Evolutionary conservation across 2,329 filamentous ascomycete genomes (phyloP), one percentile per base, ranked within the genome.

Genomic region (Pseudogymnoascus sp.): DNA sequence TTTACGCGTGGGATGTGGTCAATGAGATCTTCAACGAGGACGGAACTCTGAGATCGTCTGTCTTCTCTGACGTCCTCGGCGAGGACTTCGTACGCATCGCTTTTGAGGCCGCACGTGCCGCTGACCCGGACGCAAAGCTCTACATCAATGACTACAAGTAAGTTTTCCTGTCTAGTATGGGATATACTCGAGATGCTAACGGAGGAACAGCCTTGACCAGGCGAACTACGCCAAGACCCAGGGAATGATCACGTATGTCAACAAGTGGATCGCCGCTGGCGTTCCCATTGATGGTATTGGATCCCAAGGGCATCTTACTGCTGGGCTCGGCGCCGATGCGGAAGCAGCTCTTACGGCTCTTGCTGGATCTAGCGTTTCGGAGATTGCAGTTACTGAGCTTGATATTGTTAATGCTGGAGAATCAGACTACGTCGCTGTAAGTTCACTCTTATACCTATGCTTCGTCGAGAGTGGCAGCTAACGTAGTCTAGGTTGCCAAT

Each of bases 71-170:
- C 26, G 83, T 90, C 2, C 81, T 91, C 4, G 88, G 88, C 50
- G 87, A 90, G 75, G 82, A 83, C 72, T 90, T 88, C 70, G 84
- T 91, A 61, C 78, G 79, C 22, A 87, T 89, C 69, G 88, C 88
- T 37, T 91, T 91, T 76, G 79, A 83, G 61, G 84, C 88, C 10
- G 89, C 89, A 19, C 82, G 83, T 61, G 79, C 79, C 7, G 87
- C 86, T 12, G 89, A 91, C 72, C 86, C 88, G 2, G 70, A 75
- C 63, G 87, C 85, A 2, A 88, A 87, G 75, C 79, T 91, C 40
- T 92, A 89, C 78, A 89, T 91, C 76, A 92, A 91, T 75, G 88
- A 91, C 73, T 84, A 81, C 75, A 89, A 89, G 68, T 70, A 65
- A 4, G 46, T 24, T 16, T 16, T 19, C 7, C 12, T 8, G 1